Evolutionary conservation across 345 rosid genomes (phyloP), one percentile per base, ranked within the genome.

Genomic region (Brassica incana): DNA sequence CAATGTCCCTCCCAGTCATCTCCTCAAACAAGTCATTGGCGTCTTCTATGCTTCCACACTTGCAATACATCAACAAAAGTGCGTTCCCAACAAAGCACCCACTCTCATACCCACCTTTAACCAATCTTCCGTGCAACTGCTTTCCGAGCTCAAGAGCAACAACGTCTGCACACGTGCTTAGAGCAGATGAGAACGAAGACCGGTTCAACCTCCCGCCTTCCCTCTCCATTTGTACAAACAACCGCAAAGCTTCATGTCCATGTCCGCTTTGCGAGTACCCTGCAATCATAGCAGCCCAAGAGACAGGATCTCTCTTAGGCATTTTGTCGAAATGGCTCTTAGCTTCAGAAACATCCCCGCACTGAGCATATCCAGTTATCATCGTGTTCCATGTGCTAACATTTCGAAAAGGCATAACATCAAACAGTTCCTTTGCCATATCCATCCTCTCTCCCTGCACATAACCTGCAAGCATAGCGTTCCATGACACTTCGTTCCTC

Each of bases 221-320:
- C 73, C 92, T 84, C 84, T 86, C 84, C 95, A 90, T 90, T 62
- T 80, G 81, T 7, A 84, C 75, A 77, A 86, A 85, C 79, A 88
- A 82, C 14, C 40, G 61, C 69, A 88, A 72, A 77, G 92, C 90
- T 75, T 88, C 90, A 77, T 86, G 84, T 78, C 76, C 78, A 35
- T 76, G 80, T 15, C 89, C 92, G 61, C 81, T 63, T 74, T 90
- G 95, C 8, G 92, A 83, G 65, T 87, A 90, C 54, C 90, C 91
- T 18, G 91, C 84, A 83, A 90, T 85, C 89, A 90, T 88, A 71
- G 92, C 92, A 11, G 92, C 88, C 95, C 95, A 90, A 65, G 92
- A 90, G 67, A 89, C 84, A 0, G 87, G 64, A 82, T 90, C 92
- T 75, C 76, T 88, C 82, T 20, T 71, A 36, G 88, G 86, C 89